A percentile compares a stretch with the other conserved stretches of the same genome.
phyloP scores from a whole-genome alignment of 192 early-diverging fungal genomes.

The Cetraspora pellucida region DNA sequence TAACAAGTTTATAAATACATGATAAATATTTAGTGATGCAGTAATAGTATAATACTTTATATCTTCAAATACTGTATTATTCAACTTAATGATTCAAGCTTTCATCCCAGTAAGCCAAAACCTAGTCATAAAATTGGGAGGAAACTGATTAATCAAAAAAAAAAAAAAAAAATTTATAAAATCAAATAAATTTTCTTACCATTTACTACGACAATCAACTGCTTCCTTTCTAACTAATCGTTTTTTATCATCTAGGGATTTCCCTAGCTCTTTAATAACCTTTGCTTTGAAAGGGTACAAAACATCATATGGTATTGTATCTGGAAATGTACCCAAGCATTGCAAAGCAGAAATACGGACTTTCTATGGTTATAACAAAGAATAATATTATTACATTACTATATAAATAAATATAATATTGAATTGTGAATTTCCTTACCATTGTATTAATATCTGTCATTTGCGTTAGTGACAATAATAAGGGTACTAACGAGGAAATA shows the following conservation, averaged over 20 bases:
- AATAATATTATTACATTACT: background rate
- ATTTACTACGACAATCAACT: constrained; percentile 82
- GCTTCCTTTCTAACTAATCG: constrained; percentile 85
- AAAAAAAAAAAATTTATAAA: too few species aligned
- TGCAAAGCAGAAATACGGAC: constrained; percentile 77
- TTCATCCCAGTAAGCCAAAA: too few species aligned
- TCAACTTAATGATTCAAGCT: too few species aligned
- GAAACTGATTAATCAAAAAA: too few species aligned
- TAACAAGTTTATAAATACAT: too few species aligned
- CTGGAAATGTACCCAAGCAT: constrained; percentile 68
- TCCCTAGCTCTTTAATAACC: constrained; percentile 65
- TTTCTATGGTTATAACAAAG: constrained; percentile 18
- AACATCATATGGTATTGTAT: constrained; percentile 59
- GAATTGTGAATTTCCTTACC: constrained; percentile 28
- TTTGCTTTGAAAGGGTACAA: constrained; percentile 63
- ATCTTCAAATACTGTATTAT: too few species aligned
- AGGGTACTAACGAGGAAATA: constrained; percentile 45
- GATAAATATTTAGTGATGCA: too few species aligned
- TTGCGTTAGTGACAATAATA: constrained; percentile 45
- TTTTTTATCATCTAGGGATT: constrained; percentile 84
- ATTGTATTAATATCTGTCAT: constrained; percentile 42
- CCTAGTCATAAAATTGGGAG: too few species aligned
- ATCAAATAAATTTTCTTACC: constrained; percentile 52
- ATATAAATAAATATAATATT: background rate
- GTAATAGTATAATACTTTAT: too few species aligned